Evolutionary conservation across 192 early-diverging fungal species (phyloP).

Genomic region (Umbelopsis sp.): DNA sequence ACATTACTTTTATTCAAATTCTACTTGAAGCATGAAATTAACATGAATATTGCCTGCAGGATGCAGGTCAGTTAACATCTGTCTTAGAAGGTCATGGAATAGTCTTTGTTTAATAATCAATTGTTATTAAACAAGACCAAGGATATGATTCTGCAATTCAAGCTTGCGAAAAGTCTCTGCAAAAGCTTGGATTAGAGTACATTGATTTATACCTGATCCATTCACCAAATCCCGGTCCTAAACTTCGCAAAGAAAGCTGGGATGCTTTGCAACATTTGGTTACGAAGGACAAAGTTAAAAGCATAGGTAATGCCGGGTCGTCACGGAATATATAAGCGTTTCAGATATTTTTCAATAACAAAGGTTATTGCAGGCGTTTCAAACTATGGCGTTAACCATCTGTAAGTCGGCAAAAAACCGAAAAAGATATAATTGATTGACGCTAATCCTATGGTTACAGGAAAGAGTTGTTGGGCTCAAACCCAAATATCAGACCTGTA

Average conservation of each 20-base stretch:
- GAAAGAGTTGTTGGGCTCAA: slow-evolving; percentile 45
- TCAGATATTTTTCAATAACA: background rate
- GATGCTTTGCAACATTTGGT: slow-evolving; percentile 53
- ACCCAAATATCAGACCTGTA: slow-evolving; percentile 45
- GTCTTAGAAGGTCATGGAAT: background rate
- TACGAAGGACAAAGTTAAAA: slow-evolving; percentile 51
- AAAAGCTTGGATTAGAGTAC: slow-evolving; percentile 55
- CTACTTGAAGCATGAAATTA: no score
- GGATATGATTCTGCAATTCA: slow-evolving; percentile 48
- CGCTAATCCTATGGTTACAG: background rate
- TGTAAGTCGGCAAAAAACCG: slow-evolving; percentile 18
- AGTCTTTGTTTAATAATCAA: background rate
- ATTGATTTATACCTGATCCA: slow-evolving; percentile 68
- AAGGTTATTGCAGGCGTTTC: slow-evolving; percentile 43
- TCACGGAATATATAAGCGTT: background rate
- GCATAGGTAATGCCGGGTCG: slow-evolving; percentile 40
- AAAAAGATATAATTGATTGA: background rate
- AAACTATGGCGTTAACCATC: slow-evolving; percentile 55
- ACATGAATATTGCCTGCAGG: slow-evolving; percentile 46
- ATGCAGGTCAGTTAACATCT: background rate
- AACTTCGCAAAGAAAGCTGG: slow-evolving; percentile 52
- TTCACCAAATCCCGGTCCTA: slow-evolving; percentile 53
- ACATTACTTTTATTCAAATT: background rate
- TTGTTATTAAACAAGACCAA: slow-evolving; percentile 41
- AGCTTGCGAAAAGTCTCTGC: slow-evolving; percentile 55